Conservation (phyloP, 140 eudicot genomes). For the Flaveria floridana region DNA sequence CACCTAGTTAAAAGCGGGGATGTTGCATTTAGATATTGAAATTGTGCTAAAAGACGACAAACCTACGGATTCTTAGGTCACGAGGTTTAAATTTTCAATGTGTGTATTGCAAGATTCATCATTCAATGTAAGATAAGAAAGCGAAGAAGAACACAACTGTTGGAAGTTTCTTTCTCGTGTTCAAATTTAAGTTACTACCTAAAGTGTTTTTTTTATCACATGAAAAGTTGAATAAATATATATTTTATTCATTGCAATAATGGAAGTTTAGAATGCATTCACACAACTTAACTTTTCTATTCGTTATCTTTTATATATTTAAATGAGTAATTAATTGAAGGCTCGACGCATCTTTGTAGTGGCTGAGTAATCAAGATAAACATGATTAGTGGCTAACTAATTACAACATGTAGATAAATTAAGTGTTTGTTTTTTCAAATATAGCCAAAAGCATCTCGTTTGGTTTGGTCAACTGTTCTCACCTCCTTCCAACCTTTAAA, state of each 20-base stretch:
- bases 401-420: neutral
- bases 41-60: neutral
- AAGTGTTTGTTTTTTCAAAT: constrained; percentile 21
- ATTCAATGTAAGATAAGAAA: neutral
- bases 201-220: neutral
- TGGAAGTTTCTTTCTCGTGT: constrained; percentile 4
- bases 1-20: too few species aligned
- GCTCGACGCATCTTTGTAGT: constrained; percentile 21
- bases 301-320: neutral
- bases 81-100: neutral
- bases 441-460: constrained; percentile 13
- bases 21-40: neutral
- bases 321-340: neutral
- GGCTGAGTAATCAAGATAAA: constrained; percentile 30
- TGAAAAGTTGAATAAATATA: neutral
- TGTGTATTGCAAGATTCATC: constrained; percentile 2
- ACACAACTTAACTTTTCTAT: too few species aligned
- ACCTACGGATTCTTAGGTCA: neutral
- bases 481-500: neutral
- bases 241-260: neutral
- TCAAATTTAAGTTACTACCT: constrained; percentile 10
- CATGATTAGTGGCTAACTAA: constrained; percentile 23
- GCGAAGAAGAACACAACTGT: neutral
- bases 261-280: too few species aligned
- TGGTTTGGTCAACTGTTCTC: constrained; percentile 20